These are phyloP conservation scores for Tricholoma matsutake DNA, from an alignment of 768 basidiomycete species.

Conservation along the genomic window DNA sequence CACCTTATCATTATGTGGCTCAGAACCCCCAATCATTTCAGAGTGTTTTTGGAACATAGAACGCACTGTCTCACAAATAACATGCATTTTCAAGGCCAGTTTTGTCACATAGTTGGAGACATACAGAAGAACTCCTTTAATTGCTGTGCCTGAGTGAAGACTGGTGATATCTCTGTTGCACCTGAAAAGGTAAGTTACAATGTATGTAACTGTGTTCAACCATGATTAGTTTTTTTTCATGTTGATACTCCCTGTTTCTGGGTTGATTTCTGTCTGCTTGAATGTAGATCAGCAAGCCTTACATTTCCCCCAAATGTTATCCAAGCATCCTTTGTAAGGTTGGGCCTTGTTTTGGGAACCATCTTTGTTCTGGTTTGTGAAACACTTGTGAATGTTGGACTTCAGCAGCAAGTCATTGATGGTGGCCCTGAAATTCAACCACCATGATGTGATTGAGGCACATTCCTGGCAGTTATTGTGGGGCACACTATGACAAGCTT, in stretches of 20 bases:
- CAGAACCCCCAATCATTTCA: slow-evolving; percentile 17
- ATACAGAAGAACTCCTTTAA: slow-evolving; percentile 18
- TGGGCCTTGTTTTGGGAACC: slow-evolving; percentile 5
- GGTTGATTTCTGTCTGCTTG: slow-evolving; percentile 20
- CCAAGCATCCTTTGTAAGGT: slow-evolving; percentile 20
- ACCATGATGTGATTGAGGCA: slow-evolving; percentile 8
- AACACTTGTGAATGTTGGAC: slow-evolving; percentile 30
- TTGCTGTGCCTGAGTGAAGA: slow-evolving; percentile 34
- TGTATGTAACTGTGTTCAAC: slow-evolving; percentile 33
- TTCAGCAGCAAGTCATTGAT: slow-evolving; percentile 27
- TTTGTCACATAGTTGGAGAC: slow-evolving; percentile 45
- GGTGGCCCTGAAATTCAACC: slow-evolving; percentile 11
- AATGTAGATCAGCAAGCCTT: slow-evolving; percentile 25
- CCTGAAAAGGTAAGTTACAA: slow-evolving; percentile 29
- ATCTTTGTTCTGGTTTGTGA: slow-evolving; percentile 8
- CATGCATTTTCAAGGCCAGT: slow-evolving; percentile 32
- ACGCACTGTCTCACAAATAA: slow-evolving; percentile 31
- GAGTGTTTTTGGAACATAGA: slow-evolving; percentile 22
- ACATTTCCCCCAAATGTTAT: slow-evolving; percentile 27
- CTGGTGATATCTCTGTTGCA: slow-evolving; percentile 39
- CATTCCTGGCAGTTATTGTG: not conserved
- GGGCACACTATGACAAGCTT: not conserved
- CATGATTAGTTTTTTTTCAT: slow-evolving; percentile 32
- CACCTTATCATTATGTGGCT: not conserved
- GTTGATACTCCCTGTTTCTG: slow-evolving; percentile 23